These are phyloP conservation scores for Gaultheria prostrata DNA, from an alignment of 148 eudicot species.

Conservation along the genomic window DNA sequence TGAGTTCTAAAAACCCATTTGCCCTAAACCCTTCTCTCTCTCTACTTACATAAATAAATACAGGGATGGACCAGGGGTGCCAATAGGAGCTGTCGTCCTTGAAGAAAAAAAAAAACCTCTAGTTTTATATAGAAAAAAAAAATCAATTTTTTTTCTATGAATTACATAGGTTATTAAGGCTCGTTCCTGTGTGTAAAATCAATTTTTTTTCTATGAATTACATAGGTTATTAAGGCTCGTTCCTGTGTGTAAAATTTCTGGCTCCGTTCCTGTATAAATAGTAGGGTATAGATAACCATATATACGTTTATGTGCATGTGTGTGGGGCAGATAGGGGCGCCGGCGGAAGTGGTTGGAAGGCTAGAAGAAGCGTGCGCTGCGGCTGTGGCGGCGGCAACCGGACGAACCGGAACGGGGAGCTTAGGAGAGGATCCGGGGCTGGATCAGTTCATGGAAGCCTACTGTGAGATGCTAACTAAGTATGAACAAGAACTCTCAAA, in stretches of 20 bases:
- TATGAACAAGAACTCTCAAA: conserved; percentile 91
- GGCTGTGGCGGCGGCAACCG: conserved; percentile 21
- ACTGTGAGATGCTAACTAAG: conserved; percentile 89
- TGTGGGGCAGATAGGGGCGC: conserved; percentile 81
- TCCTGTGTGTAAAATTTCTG: too few species aligned
- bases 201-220: too few species aligned
- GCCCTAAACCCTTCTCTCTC: not conserved
- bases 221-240: too few species aligned
- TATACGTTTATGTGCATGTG: not conserved
- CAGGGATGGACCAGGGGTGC: too few species aligned
- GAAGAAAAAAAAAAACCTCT: too few species aligned
- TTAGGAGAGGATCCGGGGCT: conserved; percentile 84
- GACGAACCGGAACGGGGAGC: conserved; percentile 22
- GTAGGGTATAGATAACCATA: too few species aligned
- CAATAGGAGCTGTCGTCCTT: too few species aligned
- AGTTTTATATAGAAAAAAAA: too few species aligned
- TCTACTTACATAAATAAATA: not conserved
- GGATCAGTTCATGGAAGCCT: conserved; percentile 98
- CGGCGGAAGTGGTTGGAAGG: conserved; percentile 84
- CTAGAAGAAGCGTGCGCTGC: conserved; percentile 70
- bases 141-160: too few species aligned
- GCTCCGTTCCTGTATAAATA: too few species aligned
- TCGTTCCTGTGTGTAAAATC: too few species aligned
- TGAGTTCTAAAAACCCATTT: conserved; percentile 1
- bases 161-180: too few species aligned